phyloP scores from a whole-genome alignment of 208 protist genomes.

The Trypanosoma melophagium region DNA sequence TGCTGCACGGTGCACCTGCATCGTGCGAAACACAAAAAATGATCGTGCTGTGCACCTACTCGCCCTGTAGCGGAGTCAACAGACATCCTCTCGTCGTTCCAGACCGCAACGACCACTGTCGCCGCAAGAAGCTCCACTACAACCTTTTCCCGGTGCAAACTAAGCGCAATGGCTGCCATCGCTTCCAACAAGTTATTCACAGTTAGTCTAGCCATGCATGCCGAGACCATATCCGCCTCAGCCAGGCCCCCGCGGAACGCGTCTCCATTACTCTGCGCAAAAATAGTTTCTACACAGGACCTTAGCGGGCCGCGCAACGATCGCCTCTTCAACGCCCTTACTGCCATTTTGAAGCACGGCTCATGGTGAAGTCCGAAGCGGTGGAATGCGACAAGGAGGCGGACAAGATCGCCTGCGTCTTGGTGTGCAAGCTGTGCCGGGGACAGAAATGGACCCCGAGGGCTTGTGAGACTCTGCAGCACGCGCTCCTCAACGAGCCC shows the following conservation, averaged over 20 bases:
- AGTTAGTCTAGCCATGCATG: slow-evolving; percentile 8
- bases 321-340: slow-evolving; percentile 23
- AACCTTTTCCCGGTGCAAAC: slow-evolving; percentile 7
- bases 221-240: background rate
- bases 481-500: slow-evolving; percentile 55
- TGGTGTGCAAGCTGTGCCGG: slow-evolving; percentile 37
- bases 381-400: slow-evolving; percentile 56
- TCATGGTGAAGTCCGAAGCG: slow-evolving; percentile 74
- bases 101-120: slow-evolving; percentile 2
- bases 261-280: background rate
- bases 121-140: slow-evolving; percentile 22
- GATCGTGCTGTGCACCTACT: background rate
- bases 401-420: slow-evolving; percentile 38
- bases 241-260: background rate
- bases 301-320: slow-evolving; percentile 22
- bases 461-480: slow-evolving; percentile 36
- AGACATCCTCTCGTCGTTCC: slow-evolving; percentile 1
- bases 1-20: slow-evolving; percentile 58
- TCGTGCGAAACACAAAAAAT: slow-evolving; percentile 12
- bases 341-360: slow-evolving; percentile 33
- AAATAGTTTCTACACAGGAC: background rate
- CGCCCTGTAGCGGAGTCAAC: too few species aligned
- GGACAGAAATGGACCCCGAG: background rate
- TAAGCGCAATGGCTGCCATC: slow-evolving; percentile 30
- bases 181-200: slow-evolving; percentile 30